These are phyloP conservation scores for Moesziomyces parantarcticus DNA, from an alignment of 1,284 basidiomycete genomes.

Conservation along the genomic window DNA sequence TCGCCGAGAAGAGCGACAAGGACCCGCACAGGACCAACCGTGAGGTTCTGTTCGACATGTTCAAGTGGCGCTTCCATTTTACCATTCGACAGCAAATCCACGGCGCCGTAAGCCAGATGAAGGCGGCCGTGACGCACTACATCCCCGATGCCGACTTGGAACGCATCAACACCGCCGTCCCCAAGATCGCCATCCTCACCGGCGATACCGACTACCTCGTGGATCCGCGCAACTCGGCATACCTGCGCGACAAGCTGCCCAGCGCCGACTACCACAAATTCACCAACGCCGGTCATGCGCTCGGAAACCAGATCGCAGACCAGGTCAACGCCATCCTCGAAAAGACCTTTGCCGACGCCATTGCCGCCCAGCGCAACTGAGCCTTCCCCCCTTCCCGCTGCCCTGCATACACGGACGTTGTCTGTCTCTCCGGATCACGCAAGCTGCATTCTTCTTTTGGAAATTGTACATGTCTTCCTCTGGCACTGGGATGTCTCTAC, in stretches of 20 bases:
- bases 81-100: constrained; percentile 75
- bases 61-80: constrained; percentile 72
- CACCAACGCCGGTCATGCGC: constrained; percentile 77
- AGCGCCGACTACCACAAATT: constrained; percentile 77
- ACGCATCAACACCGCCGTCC: constrained; percentile 73
- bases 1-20: constrained; percentile 67
- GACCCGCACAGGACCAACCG: constrained; percentile 31
- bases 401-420: constrained; percentile 10
- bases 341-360: constrained; percentile 22
- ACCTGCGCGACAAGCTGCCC: constrained; percentile 76
- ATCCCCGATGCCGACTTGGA: constrained; percentile 74
- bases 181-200: constrained; percentile 76
- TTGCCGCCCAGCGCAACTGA: neutral
- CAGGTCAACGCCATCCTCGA: constrained; percentile 47
- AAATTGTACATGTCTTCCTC: neutral
- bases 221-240: constrained; percentile 72
- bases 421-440: neutral
- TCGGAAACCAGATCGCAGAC: constrained; percentile 72
- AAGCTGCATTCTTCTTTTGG: neutral
- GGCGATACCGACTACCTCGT: constrained; percentile 81
- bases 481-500: neutral
- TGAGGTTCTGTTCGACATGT: constrained; percentile 65
- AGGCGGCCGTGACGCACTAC: constrained; percentile 77
- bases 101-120: constrained; percentile 80
- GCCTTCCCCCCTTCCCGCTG: neutral